Base-by-base conservation (phyloP, 805 yeast species). In the Candida mattraensis region DNA sequence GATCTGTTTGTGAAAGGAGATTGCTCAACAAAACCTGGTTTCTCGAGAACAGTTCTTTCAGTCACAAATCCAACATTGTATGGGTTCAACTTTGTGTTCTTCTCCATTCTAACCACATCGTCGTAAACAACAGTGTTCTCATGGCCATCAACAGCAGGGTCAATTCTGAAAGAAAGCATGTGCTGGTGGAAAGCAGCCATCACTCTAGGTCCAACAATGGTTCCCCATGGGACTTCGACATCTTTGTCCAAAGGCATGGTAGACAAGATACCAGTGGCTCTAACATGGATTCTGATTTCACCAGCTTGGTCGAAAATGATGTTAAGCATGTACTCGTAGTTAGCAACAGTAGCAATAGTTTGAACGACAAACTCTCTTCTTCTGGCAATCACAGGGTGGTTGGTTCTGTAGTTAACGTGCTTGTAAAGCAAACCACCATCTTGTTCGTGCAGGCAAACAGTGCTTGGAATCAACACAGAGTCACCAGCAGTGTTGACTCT, bases 151-250 rank as follows among this genome's bases (percentile, higher is more conserved):
- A 84, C 59, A 42, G 89, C 86, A 29, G 89, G 84, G 61, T 84
- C 93, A 52, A 85, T 75, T 71, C 93, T 78, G 65, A 83, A 79
- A 9, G 85, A 76, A 51, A 84, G 67, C 56, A 84, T 71, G 65
- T 84, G 94, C 66, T 84, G 94, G 60, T 84, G 94, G 69, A 79
- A 81, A 19, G 91, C 81, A 34, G 94, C 94, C 74, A 82, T 74
- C 38, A 80, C 88, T 54, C 82, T 80, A 45, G 88, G 89, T 29
- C 86, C 87, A 40, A 84, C 82, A 45, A 73, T 70, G 23, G 88
- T 84, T 52, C 88, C 89, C 75, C 77, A 75, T 45, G 83, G 83
- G 43, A 81, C 84, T 36, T 65, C 70, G 42, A 71, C 72, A 54
- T 73, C 78, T 47, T 75, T 79, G 46, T 84, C 89, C 47, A 83